Conservation (phyloP, 208 protist genomes). For the Acanthamoeba sp. region DNA sequence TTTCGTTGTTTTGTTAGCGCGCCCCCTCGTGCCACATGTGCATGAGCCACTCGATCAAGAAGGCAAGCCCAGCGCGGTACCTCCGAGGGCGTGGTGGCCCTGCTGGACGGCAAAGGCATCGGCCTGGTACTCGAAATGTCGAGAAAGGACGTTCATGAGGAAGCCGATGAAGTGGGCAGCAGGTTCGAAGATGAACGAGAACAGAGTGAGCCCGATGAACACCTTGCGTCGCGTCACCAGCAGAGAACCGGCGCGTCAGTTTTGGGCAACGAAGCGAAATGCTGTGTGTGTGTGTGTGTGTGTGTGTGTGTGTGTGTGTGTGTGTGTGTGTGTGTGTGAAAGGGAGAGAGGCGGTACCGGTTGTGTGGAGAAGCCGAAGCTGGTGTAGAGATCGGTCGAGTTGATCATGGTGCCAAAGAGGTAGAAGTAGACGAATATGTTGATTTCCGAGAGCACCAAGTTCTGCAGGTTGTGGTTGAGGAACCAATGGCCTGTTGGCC, state of each 20-base stretch:
- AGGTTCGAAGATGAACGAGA: conserved; percentile 23
- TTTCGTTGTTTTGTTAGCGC: too few species aligned
- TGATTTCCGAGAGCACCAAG: not conserved
- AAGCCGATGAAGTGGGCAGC: conserved; percentile 48
- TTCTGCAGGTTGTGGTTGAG: conserved; percentile 55
- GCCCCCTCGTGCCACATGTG: too few species aligned
- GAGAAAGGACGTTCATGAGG: conserved; percentile 45
- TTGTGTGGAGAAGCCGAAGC: conserved; percentile 52
- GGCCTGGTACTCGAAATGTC: conserved; percentile 45
- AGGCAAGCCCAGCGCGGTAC: too few species aligned
- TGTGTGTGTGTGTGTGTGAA: too few species aligned
- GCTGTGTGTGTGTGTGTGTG: too few species aligned
- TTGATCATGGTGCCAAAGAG: conserved; percentile 29
- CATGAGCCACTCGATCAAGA: too few species aligned
- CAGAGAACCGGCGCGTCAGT: too few species aligned
- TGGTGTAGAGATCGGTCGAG: conserved; percentile 42
- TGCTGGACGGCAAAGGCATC: conserved; percentile 20
- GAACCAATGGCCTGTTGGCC: not conserved
- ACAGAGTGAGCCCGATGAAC: conserved; percentile 35
- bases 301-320: too few species aligned
- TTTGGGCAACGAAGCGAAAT: too few species aligned
- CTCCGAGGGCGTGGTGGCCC: not conserved
- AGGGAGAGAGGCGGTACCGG: not conserved
- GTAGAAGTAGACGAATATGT: conserved; percentile 52
- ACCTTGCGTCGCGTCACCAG: not conserved